These are phyloP conservation scores for Phialemoniopsis sp. DNA, from an alignment of 2,329 filamentous ascomycete species.

Conservation along the genomic window DNA sequence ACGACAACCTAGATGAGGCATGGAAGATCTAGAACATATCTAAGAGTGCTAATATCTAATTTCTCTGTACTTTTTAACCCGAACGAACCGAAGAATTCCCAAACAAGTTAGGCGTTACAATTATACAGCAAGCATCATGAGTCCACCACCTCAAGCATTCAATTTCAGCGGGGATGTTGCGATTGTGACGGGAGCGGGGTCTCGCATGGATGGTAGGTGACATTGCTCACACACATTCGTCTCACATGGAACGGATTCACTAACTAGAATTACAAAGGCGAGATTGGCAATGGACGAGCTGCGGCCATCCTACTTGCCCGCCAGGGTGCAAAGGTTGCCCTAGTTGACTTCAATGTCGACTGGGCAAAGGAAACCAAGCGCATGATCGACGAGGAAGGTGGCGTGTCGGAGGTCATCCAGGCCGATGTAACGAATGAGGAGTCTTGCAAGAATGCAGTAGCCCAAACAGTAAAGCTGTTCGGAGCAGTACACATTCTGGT, in stretches of 20 bases:
- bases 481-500: constrained; percentile 19
- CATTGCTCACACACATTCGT: neutral
- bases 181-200: constrained; percentile 24
- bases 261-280: constrained; percentile 8
- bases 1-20: too few relatives aligned
- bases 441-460: constrained; percentile 14
- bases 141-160: constrained; percentile 12
- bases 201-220: constrained; percentile 17
- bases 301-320: constrained; percentile 20
- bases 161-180: constrained; percentile 23
- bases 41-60: too few relatives aligned
- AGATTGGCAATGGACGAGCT: constrained; percentile 22
- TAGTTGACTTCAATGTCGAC: constrained; percentile 17
- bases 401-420: constrained; percentile 16
- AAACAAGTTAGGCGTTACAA: too few relatives aligned
- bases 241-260: too few relatives aligned
- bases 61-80: too few relatives aligned
- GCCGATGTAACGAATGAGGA: constrained; percentile 17
- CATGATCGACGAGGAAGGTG: constrained; percentile 21
- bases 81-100: too few relatives aligned
- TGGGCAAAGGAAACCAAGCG: constrained; percentile 19
- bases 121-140: too few relatives aligned
- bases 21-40: too few relatives aligned
- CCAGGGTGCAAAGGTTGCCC: constrained; percentile 18
- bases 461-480: constrained; percentile 14